phyloP scores from a whole-genome alignment of 225 moss, liverwort and hornwort species.

The Anthoceros angustus region DNA sequence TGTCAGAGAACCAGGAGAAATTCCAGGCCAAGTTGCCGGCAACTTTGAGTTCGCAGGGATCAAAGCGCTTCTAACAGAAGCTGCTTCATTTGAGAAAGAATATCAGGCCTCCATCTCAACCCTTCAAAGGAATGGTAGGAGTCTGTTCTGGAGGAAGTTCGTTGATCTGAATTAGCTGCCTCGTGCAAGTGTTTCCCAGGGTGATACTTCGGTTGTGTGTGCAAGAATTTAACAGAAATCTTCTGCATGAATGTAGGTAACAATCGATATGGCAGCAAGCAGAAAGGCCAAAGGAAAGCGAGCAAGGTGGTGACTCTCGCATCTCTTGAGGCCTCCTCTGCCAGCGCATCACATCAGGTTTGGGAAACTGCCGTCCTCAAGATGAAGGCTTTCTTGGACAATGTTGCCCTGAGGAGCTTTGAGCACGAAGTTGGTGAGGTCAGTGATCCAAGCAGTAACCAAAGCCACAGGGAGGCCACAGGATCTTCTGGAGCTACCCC shows the following conservation, averaged over 20 bases:
- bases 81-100: neutral
- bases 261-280: neutral
- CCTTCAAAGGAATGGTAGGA: neutral
- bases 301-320: constrained; percentile 1
- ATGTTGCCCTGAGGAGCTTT: neutral
- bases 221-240: no score
- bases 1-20: neutral
- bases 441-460: neutral
- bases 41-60: constrained; percentile 4
- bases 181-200: no score
- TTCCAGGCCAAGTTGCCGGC: neutral
- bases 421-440: constrained; percentile 6
- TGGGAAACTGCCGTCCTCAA: neutral
- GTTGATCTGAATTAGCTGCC: no score
- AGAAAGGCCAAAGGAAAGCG: neutral
- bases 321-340: neutral
- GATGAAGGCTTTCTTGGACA: neutral
- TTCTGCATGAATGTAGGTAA: no score
- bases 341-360: neutral
- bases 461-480: neutral
- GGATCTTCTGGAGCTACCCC: neutral
- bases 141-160: neutral
- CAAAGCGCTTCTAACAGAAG: constrained; percentile 5
- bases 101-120: neutral
- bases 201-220: no score